Conservation (phyloP, 805 yeast genomes). For the Zygosaccharomyces lentus region DNA sequence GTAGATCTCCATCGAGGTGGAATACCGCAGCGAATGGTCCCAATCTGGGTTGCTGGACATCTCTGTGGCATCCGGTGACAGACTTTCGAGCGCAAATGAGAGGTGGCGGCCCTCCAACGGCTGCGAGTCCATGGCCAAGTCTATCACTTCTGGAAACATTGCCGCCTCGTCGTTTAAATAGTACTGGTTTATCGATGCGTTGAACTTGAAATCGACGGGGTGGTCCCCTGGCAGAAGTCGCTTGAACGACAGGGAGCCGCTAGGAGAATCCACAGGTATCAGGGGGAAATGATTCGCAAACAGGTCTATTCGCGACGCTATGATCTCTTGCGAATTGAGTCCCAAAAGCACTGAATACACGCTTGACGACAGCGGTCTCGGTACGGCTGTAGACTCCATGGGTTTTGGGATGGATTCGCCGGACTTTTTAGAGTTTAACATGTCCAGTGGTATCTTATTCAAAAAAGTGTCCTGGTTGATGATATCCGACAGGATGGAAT, state of each 20-base stretch:
- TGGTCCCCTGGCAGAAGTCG: conserved; percentile 19
- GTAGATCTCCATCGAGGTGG: conserved; percentile 77
- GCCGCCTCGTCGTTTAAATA: conserved; percentile 48
- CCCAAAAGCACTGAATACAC: conserved; percentile 30
- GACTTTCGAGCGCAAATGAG: conserved; percentile 28
- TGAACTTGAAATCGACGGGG: conserved; percentile 9
- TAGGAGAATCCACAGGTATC: conserved; percentile 24
- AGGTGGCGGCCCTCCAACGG: conserved; percentile 8
- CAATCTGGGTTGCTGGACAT: conserved; percentile 27
- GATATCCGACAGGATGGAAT: conserved; percentile 62
- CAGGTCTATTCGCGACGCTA: conserved; percentile 25
- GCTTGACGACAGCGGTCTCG: conserved; percentile 6
- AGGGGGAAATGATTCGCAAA: conserved; percentile 32
- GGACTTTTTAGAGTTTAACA: conserved; percentile 16
- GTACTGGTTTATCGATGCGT: conserved; percentile 58
- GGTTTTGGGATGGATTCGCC: conserved; percentile 4
- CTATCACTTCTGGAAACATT: conserved; percentile 59
- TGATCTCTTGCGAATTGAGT: conserved; percentile 24
- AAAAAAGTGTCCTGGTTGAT: conserved; percentile 40
- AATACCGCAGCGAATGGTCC: conserved; percentile 39
- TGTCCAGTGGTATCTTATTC: conserved; percentile 27
- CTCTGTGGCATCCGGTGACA: conserved; percentile 19
- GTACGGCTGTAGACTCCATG: background rate
- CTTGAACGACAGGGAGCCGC: conserved; percentile 22
- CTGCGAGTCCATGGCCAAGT: conserved; percentile 11